A percentile compares a stretch with the other conserved stretches of the same genome.
Conservation (phyloP, 2,329 filamentous ascomycete genomes). For the Neonectria coccinea region DNA sequence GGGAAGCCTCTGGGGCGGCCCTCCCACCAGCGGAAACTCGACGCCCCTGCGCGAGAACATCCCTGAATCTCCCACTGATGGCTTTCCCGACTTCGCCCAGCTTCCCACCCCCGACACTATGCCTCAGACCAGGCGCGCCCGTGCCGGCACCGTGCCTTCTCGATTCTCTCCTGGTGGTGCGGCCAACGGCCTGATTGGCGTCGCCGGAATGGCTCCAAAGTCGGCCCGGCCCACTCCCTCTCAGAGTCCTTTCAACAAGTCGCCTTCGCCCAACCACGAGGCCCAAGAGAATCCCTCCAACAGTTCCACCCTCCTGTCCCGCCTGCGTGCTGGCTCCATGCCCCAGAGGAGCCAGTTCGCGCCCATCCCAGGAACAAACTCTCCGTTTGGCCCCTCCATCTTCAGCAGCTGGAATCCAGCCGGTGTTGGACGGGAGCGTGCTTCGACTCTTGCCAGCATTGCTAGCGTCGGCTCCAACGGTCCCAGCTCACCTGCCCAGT, state of each 20-base stretch:
- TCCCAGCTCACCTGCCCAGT: constrained; percentile 87
- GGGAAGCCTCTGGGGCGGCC: constrained; percentile 89
- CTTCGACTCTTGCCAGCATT: constrained; percentile 83
- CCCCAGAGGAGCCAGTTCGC: constrained; percentile 83
- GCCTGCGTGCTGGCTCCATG: constrained; percentile 92
- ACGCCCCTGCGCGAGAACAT: constrained; percentile 97
- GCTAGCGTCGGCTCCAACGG: constrained; percentile 92
- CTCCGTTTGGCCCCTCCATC: constrained; percentile 88
- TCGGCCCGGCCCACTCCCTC: constrained; percentile 88
- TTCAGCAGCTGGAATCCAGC: constrained; percentile 87
- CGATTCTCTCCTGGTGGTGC: constrained; percentile 84
- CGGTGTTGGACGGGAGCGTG: constrained; percentile 78
- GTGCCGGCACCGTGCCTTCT: constrained; percentile 96
- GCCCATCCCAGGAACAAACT: constrained; percentile 65
- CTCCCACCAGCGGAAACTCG: constrained; percentile 95
- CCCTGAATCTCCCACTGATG: constrained; percentile 94
- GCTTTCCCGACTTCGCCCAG: constrained; percentile 89
- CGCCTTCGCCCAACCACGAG: constrained; percentile 68
- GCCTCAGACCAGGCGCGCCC: constrained; percentile 80
- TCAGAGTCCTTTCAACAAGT: constrained; percentile 83
- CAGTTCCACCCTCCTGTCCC: constrained; percentile 82
- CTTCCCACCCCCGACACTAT: constrained; percentile 74
- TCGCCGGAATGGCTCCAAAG: constrained; percentile 74
- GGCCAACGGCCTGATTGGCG: constrained; percentile 67
- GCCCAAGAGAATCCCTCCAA: constrained; percentile 60